Percentiles rank a stretch among this genome's conserved stretches.
Evolutionary conservation across 768 basidiomycete genomes (phyloP).

Genomic region (Solioccasus polychromus): DNA sequence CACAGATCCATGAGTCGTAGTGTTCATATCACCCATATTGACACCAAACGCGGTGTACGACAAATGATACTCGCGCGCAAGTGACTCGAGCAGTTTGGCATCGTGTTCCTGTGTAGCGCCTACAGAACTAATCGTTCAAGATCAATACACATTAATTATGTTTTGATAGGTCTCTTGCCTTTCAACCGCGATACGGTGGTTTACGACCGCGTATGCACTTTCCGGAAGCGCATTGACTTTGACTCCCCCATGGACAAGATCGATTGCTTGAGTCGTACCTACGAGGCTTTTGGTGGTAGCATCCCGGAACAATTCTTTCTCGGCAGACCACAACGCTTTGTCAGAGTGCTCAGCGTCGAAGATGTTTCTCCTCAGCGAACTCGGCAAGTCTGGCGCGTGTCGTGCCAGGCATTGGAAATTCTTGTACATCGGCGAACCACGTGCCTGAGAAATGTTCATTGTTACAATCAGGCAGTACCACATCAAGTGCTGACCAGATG

Average conservation of each 20-base stretch:
- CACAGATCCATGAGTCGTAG: slow-evolving; percentile 43
- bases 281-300: slow-evolving; percentile 43
- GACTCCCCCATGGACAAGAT: slow-evolving; percentile 64
- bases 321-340: slow-evolving; percentile 48
- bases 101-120: slow-evolving; percentile 45
- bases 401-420: slow-evolving; percentile 65
- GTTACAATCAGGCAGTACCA: not conserved
- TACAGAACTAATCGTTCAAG: slow-evolving; percentile 30
- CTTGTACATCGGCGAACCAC: slow-evolving; percentile 55
- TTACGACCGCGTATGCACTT: slow-evolving; percentile 62
- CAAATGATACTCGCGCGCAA: slow-evolving; percentile 55
- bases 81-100: slow-evolving; percentile 37
- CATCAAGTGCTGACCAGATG: slow-evolving; percentile 42
- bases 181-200: slow-evolving; percentile 65
- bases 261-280: slow-evolving; percentile 76
- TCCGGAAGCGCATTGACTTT: slow-evolving; percentile 84
- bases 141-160: not conserved
- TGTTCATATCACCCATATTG: slow-evolving; percentile 32
- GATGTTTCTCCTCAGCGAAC: slow-evolving; percentile 45
- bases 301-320: slow-evolving; percentile 43
- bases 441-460: slow-evolving; percentile 35
- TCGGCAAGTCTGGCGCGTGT: slow-evolving; percentile 55
- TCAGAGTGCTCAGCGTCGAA: slow-evolving; percentile 47
- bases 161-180: slow-evolving; percentile 37
- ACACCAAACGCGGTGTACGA: slow-evolving; percentile 58